These are phyloP conservation scores for Phytophthora cactorum DNA, from an alignment of 352 stramenopile species.

Conservation along the genomic window DNA sequence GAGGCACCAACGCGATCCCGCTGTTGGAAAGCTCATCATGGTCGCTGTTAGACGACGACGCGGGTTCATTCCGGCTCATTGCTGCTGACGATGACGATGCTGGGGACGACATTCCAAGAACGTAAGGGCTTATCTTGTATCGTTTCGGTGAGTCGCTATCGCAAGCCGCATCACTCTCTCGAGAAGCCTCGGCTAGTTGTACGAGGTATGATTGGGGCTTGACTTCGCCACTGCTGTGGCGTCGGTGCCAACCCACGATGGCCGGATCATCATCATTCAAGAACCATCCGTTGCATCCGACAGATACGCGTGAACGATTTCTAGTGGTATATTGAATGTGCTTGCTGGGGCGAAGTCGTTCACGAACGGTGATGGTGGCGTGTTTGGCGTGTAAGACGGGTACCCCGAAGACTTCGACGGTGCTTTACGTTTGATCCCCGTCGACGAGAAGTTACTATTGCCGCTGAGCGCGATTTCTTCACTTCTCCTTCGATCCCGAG, in stretches of 20 bases:
- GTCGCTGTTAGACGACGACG: constrained; percentile 15
- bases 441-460: constrained; percentile 16
- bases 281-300: constrained; percentile 42
- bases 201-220: no score
- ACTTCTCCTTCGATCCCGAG: constrained; percentile 12
- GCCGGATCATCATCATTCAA: constrained; percentile 29
- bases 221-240: constrained; percentile 22
- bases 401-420: constrained; percentile 20
- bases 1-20: constrained; percentile 11
- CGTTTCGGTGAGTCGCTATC: constrained; percentile 21
- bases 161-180: constrained; percentile 12
- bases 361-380: constrained; percentile 23
- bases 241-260: constrained; percentile 22
- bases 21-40: constrained; percentile 4
- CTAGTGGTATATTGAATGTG: constrained; percentile 23
- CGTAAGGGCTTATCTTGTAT: constrained; percentile 15
- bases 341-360: constrained; percentile 18
- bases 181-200: no score
- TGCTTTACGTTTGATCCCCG: constrained; percentile 27
- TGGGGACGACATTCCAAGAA: background rate
- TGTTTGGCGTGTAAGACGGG: constrained; percentile 20
- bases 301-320: constrained; percentile 35
- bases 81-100: background rate
- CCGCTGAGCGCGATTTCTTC: constrained; percentile 8
- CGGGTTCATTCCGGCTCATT: constrained; percentile 17